phyloP scores from a whole-genome alignment of 768 basidiomycete genomes.

The Crucibulum laeve region DNA sequence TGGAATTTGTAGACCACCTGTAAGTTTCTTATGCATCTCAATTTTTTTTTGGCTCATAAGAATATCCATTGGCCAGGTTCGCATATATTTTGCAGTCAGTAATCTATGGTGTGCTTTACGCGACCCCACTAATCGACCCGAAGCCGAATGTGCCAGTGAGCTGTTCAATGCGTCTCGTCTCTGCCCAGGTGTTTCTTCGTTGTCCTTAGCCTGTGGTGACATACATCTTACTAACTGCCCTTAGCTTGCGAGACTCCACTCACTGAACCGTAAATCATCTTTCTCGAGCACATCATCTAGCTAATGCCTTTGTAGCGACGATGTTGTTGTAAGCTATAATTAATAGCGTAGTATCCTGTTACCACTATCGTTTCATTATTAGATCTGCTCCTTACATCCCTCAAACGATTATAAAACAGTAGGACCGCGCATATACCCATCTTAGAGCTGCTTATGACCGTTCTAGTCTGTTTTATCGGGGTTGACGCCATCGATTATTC shows the following conservation, averaged over 20 bases:
- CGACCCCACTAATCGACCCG: slow-evolving; percentile 3
- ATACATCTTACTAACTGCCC: neutral
- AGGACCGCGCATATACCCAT: slow-evolving; percentile 32
- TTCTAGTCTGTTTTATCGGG: slow-evolving; percentile 81
- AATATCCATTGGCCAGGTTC: slow-evolving; percentile 58
- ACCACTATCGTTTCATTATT: neutral
- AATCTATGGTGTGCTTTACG: slow-evolving; percentile 4
- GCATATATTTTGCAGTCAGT: slow-evolving; percentile 79
- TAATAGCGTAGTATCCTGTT: neutral
- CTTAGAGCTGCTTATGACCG: slow-evolving; percentile 6
- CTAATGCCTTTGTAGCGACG: slow-evolving; percentile 36
- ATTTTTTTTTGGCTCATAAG: no score
- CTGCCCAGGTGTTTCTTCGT: slow-evolving; percentile 50
- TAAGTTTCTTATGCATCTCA: slow-evolving; percentile 8
- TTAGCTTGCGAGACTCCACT: slow-evolving; percentile 78
- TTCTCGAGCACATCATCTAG: neutral
- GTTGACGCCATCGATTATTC: slow-evolving; percentile 64
- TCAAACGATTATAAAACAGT: slow-evolving; percentile 92
- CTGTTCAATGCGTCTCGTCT: slow-evolving; percentile 72
- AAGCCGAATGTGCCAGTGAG: slow-evolving; percentile 84
- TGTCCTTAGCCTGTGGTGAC: neutral
- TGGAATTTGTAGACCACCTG: slow-evolving; percentile 28
- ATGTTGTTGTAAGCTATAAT: slow-evolving; percentile 55
- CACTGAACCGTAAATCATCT: slow-evolving; percentile 61
- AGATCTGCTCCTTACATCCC: slow-evolving; percentile 82